Conservation (phyloP, 768 basidiomycete genomes). For the Rhodotorula taiwanensis region DNA sequence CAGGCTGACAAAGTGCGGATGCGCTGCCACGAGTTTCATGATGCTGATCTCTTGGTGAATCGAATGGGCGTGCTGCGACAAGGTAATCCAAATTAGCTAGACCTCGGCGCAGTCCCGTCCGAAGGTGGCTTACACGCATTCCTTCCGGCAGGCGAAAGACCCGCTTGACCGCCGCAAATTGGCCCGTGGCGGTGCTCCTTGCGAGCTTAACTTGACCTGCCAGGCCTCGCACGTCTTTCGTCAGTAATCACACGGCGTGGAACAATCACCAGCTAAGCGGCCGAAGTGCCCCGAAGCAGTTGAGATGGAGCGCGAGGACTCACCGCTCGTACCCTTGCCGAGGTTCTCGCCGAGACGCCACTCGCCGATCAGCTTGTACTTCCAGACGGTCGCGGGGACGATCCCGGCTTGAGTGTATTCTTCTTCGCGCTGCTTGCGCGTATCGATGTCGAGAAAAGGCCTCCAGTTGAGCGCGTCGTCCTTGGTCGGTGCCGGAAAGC, state of each 20-base stretch:
- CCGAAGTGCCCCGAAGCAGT: no score
- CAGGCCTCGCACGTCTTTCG: fast-evolving
- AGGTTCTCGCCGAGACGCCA: conserved; percentile 22
- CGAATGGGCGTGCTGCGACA: conserved; percentile 60
- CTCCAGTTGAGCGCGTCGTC: neutral
- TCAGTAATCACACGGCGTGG: neutral
- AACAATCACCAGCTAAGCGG: no score
- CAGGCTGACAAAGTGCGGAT: conserved; percentile 86
- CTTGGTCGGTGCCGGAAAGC: neutral
- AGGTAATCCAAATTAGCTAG: neutral
- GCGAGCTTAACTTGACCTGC: conserved; percentile 85
- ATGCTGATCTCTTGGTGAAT: conserved; percentile 92
- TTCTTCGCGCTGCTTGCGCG: no score
- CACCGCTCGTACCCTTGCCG: conserved; percentile 23
- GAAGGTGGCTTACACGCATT: conserved; percentile 45
- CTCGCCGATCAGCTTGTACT: conserved; percentile 15
- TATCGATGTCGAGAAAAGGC: neutral
- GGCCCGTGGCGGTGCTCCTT: conserved; percentile 75
- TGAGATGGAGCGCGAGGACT: neutral
- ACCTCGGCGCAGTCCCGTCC: conserved; percentile 12
- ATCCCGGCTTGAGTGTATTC: no score
- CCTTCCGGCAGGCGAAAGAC: conserved; percentile 57
- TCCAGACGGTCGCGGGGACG: neutral
- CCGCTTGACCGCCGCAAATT: conserved; percentile 90
- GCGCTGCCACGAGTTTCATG: conserved; percentile 85